Percentiles rank a stretch among this genome's conserved stretches.
Evolutionary conservation across 345 rosid genomes (phyloP).

Genomic region (Arabis alpina): DNA sequence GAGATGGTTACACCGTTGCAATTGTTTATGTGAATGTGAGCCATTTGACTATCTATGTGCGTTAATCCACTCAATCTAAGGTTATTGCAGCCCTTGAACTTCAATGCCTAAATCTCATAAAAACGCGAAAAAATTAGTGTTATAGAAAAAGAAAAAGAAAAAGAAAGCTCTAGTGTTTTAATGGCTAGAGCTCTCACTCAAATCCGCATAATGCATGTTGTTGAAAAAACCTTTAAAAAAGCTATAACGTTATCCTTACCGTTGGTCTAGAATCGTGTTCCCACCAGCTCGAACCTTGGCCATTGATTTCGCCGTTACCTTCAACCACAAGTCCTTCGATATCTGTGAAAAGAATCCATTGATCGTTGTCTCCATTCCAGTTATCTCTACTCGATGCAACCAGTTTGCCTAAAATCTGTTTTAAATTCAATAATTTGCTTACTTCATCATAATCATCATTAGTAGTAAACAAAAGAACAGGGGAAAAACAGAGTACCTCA

Average conservation of each 20-base stretch:
- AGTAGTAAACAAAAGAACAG: not conserved
- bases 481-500: slow-evolving; percentile 44
- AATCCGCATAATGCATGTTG: too few relatives aligned
- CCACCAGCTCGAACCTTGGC: slow-evolving; percentile 57
- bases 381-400: slow-evolving; percentile 43
- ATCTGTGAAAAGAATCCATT: slow-evolving; percentile 45
- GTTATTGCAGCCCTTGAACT: slow-evolving; percentile 43
- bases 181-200: too few relatives aligned
- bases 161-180: too few relatives aligned
- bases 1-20: slow-evolving; percentile 43
- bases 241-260: slow-evolving; percentile 29
- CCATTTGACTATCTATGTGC: slow-evolving; percentile 45
- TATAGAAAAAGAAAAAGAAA: not conserved
- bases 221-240: too few relatives aligned
- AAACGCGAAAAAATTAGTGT: not conserved
- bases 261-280: slow-evolving; percentile 42
- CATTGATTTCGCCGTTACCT: slow-evolving; percentile 46
- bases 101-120: slow-evolving; percentile 38
- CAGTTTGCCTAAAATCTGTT: slow-evolving; percentile 38
- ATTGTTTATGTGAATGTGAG: slow-evolving; percentile 42
- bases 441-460: not conserved
- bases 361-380: slow-evolving; percentile 42
- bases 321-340: slow-evolving; percentile 41
- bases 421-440: not conserved
- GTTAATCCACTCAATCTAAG: slow-evolving; percentile 41